These are phyloP conservation scores for Gossypium schwendimanii DNA, from an alignment of 441 rosid species.

Conservation along the genomic window DNA sequence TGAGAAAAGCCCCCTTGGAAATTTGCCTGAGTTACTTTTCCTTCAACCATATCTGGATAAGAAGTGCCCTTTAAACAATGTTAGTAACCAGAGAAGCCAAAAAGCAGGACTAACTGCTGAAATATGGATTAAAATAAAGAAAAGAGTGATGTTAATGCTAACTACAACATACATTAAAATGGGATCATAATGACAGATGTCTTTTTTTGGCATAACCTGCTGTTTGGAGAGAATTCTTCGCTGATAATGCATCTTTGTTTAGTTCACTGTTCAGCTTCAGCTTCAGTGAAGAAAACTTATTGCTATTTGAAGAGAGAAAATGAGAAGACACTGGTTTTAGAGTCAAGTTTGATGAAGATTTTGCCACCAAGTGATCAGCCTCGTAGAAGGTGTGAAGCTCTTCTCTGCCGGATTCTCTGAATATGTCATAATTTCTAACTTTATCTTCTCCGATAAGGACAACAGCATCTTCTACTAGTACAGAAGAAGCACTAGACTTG, in stretches of 20 bases:
- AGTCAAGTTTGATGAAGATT: conserved; percentile 28
- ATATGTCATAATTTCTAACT: conserved; percentile 18
- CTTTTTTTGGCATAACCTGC: conserved; percentile 42
- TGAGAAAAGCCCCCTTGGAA: conserved; percentile 29
- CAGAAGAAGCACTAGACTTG: conserved; percentile 24
- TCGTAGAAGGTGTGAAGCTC: conserved; percentile 58
- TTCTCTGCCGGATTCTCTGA: conserved; percentile 41
- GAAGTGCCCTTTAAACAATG: conserved; percentile 18
- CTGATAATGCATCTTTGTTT: conserved; percentile 28
- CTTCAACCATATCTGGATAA: conserved; percentile 36
- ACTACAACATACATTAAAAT: conserved; percentile 2
- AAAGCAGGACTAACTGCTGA: not conserved
- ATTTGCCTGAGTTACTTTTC: conserved; percentile 24
- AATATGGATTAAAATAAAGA: conserved; percentile 1
- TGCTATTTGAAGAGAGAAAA: conserved; percentile 27
- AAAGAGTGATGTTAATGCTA: not conserved
- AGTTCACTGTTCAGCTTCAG: conserved; percentile 22
- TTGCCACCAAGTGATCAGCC: conserved; percentile 29
- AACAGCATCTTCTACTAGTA: conserved; percentile 20
- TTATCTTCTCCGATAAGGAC: conserved; percentile 24
- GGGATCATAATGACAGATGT: conserved; percentile 6
- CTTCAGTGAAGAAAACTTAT: conserved; percentile 37
- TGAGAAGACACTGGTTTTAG: conserved; percentile 35
- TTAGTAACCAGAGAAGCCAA: conserved; percentile 11
- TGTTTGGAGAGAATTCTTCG: conserved; percentile 26